A percentile compares a stretch with the other conserved stretches of the same genome.
These are phyloP conservation scores for Pichia sporocuriosa DNA, from an alignment of 805 yeast species.

Conservation along the genomic window DNA sequence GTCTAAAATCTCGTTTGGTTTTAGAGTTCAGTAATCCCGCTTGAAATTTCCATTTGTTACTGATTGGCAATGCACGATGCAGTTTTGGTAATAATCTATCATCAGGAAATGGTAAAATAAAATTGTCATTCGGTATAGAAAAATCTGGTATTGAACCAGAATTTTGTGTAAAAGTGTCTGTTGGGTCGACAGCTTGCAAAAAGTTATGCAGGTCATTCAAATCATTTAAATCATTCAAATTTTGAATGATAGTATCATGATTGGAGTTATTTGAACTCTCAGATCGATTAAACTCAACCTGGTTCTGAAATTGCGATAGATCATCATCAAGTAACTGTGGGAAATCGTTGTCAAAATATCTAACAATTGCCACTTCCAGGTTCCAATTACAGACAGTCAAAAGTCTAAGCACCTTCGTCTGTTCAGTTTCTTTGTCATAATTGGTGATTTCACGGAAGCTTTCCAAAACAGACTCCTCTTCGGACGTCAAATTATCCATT, in stretches of 20 bases:
- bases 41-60: constrained; percentile 32
- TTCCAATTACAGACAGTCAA: constrained; percentile 52
- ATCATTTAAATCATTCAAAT: too few species aligned
- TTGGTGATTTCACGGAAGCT: constrained; percentile 47
- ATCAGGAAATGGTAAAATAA: constrained; percentile 1
- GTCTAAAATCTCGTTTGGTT: background rate
- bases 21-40: constrained; percentile 20
- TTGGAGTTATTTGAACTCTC: too few species aligned
- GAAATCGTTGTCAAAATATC: constrained; percentile 54
- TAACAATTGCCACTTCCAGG: constrained; percentile 52
- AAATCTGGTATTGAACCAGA: too few species aligned
- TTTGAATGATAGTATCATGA: too few species aligned
- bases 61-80: constrained; percentile 31
- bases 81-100: constrained; percentile 27
- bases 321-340: constrained; percentile 22
- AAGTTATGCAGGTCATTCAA: too few species aligned
- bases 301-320: background rate
- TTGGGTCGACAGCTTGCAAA: too few species aligned
- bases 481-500: constrained; percentile 24
- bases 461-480: constrained; percentile 37
- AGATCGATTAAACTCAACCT: too few species aligned
- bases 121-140: background rate
- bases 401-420: constrained; percentile 39
- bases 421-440: constrained; percentile 38
- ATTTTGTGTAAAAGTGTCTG: too few species aligned